Percentiles rank a stretch among this genome's conserved stretches.
Conservation (phyloP, 2,329 filamentous ascomycete species). For the Hypomyces rosellus region DNA sequence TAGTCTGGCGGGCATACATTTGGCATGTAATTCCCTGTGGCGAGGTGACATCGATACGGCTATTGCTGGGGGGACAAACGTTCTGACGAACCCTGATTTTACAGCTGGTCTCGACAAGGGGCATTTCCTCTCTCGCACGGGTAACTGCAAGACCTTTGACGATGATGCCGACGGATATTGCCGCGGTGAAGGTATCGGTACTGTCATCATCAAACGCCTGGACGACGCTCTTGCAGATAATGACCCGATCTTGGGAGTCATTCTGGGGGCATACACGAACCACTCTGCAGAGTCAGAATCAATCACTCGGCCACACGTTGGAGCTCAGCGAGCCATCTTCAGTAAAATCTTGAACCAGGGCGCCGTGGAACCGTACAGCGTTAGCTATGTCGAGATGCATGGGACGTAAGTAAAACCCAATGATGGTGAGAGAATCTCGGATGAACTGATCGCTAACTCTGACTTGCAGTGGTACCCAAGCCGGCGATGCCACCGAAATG, state of each 20-base stretch:
- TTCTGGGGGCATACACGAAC: slow-evolving; percentile 61
- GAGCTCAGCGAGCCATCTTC: slow-evolving; percentile 55
- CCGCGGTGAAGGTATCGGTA: slow-evolving; percentile 68
- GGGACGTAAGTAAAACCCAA: slow-evolving; percentile 46
- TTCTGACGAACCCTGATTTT: slow-evolving; percentile 76
- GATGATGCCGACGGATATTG: slow-evolving; percentile 78
- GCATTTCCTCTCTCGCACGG: slow-evolving; percentile 61
- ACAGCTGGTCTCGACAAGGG: slow-evolving; percentile 69
- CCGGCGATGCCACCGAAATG: slow-evolving; percentile 81
- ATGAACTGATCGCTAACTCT: slow-evolving; percentile 31
- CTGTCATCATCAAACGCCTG: slow-evolving; percentile 70
- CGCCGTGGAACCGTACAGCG: slow-evolving; percentile 66
- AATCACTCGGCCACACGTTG: slow-evolving; percentile 64
- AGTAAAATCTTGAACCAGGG: slow-evolving; percentile 62
- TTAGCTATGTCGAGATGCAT: slow-evolving; percentile 87
- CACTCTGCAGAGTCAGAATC: slow-evolving; percentile 65
- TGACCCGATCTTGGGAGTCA: slow-evolving; percentile 70
- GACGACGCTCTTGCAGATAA: slow-evolving; percentile 72
- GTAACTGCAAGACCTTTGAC: slow-evolving; percentile 67
- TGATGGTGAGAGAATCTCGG: too few species aligned
- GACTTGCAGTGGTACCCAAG: slow-evolving; percentile 59
- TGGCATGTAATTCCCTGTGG: slow-evolving; percentile 38
- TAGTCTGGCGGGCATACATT: slow-evolving; percentile 62
- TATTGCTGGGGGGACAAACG: slow-evolving; percentile 70
- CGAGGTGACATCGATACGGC: slow-evolving; percentile 72